Conservation (phyloP, 1,139 yeast genomes). For the Zygosaccharomyces pseudobailii region DNA sequence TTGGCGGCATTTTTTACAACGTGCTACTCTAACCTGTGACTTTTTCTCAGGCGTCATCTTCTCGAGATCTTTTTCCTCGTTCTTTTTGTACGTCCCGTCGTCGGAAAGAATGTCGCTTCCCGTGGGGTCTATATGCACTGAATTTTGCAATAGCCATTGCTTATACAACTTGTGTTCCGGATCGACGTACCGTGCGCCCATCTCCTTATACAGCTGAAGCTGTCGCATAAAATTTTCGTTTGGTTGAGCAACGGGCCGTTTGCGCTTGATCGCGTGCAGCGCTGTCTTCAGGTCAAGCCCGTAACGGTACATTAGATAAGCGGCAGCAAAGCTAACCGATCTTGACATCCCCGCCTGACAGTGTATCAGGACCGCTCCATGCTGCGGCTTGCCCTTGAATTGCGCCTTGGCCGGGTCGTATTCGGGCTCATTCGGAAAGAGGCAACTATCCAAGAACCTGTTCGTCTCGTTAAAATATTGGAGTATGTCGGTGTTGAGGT, state of each 20-base stretch:
- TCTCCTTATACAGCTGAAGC: slow-evolving; percentile 52
- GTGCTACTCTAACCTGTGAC: slow-evolving; percentile 37
- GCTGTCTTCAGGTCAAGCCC: slow-evolving; percentile 57
- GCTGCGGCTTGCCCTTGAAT: slow-evolving; percentile 42
- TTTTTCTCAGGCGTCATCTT: slow-evolving; percentile 26
- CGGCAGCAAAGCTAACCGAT: slow-evolving; percentile 65
- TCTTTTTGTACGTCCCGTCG: slow-evolving; percentile 32
- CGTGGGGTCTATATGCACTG: slow-evolving; percentile 35
- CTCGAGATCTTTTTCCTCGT: slow-evolving; percentile 28
- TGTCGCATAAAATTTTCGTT: slow-evolving; percentile 75
- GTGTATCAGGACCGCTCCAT: slow-evolving; percentile 50
- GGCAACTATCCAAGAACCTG: slow-evolving; percentile 61
- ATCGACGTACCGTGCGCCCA: slow-evolving; percentile 40
- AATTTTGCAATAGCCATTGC: slow-evolving; percentile 45
- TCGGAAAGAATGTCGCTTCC: slow-evolving; percentile 32
- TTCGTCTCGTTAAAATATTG: slow-evolving; percentile 57
- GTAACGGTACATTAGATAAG: slow-evolving; percentile 75
- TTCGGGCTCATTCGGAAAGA: slow-evolving; percentile 41
- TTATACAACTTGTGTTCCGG: slow-evolving; percentile 43
- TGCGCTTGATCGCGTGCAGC: slow-evolving; percentile 63
- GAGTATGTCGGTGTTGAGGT: slow-evolving; percentile 55
- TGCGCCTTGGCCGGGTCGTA: slow-evolving; percentile 30
- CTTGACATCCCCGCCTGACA: slow-evolving; percentile 90
- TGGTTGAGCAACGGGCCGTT: slow-evolving; percentile 59
- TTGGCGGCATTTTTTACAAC: slow-evolving; percentile 70